A percentile compares a stretch with the other conserved stretches of the same genome.
phyloP scores from a whole-genome alignment of 1,139 yeast species.

The Yamadazyma sp. region DNA sequence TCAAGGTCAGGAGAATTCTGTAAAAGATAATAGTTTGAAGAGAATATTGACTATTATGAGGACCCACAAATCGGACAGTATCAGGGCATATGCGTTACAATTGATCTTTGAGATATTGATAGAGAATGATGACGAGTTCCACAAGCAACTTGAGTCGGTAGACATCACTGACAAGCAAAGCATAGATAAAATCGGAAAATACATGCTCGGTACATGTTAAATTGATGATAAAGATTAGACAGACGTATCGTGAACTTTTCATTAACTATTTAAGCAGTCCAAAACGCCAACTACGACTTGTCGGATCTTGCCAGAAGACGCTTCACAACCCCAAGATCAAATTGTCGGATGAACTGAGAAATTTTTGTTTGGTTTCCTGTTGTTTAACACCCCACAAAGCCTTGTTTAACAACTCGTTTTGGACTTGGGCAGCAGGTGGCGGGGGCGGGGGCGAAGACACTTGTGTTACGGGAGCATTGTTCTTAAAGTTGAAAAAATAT shows the following conservation, averaged over 20 bases:
- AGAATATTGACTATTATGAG: slow-evolving; percentile 31
- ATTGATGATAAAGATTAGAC: no score
- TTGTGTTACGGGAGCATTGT: not conserved
- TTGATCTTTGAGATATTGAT: slow-evolving; percentile 12
- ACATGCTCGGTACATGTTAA: not conserved
- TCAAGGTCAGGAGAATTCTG: slow-evolving; percentile 5
- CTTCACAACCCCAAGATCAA: slow-evolving; percentile 27
- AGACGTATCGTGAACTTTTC: no score
- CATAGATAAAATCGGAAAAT: slow-evolving; percentile 1
- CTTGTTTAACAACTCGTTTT: slow-evolving; percentile 11
- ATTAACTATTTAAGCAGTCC: no score
- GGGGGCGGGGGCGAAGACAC: slow-evolving; percentile 1
- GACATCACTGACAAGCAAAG: slow-evolving; percentile 4
- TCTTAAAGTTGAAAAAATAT: slow-evolving; percentile 11
- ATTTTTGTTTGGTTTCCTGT: slow-evolving; percentile 12
- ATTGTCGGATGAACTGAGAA: slow-evolving; percentile 26
- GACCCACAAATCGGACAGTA: slow-evolving; percentile 28
- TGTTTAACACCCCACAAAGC: slow-evolving; percentile 12
- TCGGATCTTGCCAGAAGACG: not conserved
- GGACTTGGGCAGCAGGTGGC: slow-evolving; percentile 2
- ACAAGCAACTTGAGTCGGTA: slow-evolving; percentile 7
- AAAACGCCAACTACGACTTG: no score
- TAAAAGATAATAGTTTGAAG: slow-evolving; percentile 16
- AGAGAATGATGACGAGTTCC: slow-evolving; percentile 5
- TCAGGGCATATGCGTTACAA: slow-evolving; percentile 25